These are phyloP conservation scores for Acanthamoeba lugdunensis DNA, from an alignment of 208 protist species.

Conservation along the genomic window DNA sequence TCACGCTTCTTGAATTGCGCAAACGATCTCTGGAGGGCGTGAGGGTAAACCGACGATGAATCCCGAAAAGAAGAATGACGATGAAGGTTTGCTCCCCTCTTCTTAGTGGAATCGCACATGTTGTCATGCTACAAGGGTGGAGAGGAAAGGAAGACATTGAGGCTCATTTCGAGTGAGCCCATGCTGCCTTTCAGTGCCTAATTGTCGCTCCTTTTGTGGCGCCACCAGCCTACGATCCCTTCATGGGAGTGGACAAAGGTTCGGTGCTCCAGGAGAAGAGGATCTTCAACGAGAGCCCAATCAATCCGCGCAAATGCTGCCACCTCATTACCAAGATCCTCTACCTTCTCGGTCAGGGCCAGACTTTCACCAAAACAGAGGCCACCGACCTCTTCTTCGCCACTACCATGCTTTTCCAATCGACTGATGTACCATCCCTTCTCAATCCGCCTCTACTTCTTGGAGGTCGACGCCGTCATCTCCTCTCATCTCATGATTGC, in stretches of 20 bases:
- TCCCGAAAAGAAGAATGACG: slow-evolving; percentile 47
- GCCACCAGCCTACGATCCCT: slow-evolving; percentile 84
- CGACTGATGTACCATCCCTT: slow-evolving; percentile 88
- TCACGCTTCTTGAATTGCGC: no score
- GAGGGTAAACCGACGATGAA: not conserved
- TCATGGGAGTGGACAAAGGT: slow-evolving; percentile 94
- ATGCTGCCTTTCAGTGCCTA: not conserved
- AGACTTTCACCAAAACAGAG: slow-evolving; percentile 93
- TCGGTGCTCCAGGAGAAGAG: slow-evolving; percentile 94
- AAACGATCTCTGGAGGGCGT: not conserved
- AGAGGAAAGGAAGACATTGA: not conserved
- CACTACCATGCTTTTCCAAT: slow-evolving; percentile 97
- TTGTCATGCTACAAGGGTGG: not conserved
- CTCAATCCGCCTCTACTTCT: not conserved
- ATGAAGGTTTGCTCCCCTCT: not conserved
- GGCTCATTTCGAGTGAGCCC: not conserved
- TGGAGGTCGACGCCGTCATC: not conserved
- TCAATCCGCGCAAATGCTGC: slow-evolving; percentile 91
- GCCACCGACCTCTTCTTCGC: slow-evolving; percentile 97
- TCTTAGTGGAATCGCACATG: not conserved
- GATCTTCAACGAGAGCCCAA: slow-evolving; percentile 93
- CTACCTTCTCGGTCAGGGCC: slow-evolving; percentile 94
- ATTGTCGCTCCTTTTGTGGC: not conserved
- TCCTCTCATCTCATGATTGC: not conserved
- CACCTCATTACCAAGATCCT: slow-evolving; percentile 94